These are phyloP conservation scores for Fusarium torreyae DNA, from an alignment of 2,329 filamentous ascomycete species.

Conservation along the genomic window DNA sequence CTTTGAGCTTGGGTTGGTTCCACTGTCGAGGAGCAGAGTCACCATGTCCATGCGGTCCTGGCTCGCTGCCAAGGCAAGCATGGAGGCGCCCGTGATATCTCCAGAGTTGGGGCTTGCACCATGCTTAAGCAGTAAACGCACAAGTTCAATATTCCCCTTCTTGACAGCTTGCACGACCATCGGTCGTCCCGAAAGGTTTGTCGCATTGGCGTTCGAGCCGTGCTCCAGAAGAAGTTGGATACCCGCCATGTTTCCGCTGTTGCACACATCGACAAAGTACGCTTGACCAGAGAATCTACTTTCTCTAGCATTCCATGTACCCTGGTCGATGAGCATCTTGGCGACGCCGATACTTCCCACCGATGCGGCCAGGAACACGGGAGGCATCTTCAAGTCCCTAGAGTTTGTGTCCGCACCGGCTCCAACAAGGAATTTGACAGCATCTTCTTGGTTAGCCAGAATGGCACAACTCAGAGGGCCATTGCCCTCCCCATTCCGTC, in stretches of 20 bases:
- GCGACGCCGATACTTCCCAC: slow-evolving; percentile 50
- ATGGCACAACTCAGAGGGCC: slow-evolving; percentile 56
- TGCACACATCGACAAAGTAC: slow-evolving; percentile 52
- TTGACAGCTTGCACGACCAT: slow-evolving; percentile 51
- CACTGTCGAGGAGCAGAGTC: slow-evolving; percentile 54
- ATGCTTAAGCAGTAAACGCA: slow-evolving; percentile 50
- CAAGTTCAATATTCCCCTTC: slow-evolving; percentile 50
- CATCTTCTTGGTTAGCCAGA: slow-evolving; percentile 51
- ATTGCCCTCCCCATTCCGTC: slow-evolving; percentile 55
- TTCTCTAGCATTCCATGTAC: slow-evolving; percentile 52
- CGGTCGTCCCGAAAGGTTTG: slow-evolving; percentile 46
- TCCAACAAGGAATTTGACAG: slow-evolving; percentile 53
- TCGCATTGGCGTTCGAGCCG: slow-evolving; percentile 51
- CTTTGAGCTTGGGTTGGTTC: slow-evolving; percentile 52
- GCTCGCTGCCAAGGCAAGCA: slow-evolving; percentile 51
- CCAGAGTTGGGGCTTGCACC: slow-evolving; percentile 56
- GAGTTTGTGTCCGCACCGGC: slow-evolving; percentile 51
- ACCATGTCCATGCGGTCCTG: slow-evolving; percentile 52
- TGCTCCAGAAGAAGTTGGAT: slow-evolving; percentile 51
- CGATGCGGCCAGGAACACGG: slow-evolving; percentile 54
- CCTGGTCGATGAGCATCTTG: slow-evolving; percentile 49
- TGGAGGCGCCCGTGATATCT: slow-evolving; percentile 51
- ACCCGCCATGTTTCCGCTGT: slow-evolving; percentile 46
- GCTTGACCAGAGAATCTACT: slow-evolving; percentile 50
- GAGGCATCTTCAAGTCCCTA: slow-evolving; percentile 50